Conservation (phyloP, 495 filamentous ascomycete genomes). For the Parathielavia hyrcaniae region DNA sequence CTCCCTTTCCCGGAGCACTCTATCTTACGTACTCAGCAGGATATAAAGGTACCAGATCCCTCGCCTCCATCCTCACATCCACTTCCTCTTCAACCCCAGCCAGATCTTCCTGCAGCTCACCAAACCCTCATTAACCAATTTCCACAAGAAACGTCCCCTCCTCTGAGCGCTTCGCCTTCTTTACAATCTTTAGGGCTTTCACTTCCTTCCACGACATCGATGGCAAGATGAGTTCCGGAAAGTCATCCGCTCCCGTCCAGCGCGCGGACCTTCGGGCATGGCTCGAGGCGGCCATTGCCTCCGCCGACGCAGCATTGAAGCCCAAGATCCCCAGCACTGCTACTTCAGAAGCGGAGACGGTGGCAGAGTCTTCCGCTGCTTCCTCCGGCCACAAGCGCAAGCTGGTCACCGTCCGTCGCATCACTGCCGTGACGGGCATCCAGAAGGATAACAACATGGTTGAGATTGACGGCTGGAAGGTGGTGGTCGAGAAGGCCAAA, state of each 20-base stretch:
- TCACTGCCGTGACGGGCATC: neutral
- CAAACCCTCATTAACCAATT: too few species aligned
- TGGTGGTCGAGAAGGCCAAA: slow-evolving; percentile 7
- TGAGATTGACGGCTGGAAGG: slow-evolving; percentile 24
- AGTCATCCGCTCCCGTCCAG: neutral
- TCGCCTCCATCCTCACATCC: too few species aligned
- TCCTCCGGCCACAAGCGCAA: slow-evolving; percentile 7
- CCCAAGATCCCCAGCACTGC: neutral
- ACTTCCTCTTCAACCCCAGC: too few species aligned
- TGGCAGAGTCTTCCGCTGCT: neutral
- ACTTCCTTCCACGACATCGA: neutral
- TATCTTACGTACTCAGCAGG: too few species aligned
- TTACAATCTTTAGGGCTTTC: neutral
- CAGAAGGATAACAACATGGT: neutral
- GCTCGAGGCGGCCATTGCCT: slow-evolving; percentile 8
- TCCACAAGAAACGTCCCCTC: too few species aligned
- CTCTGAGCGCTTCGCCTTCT: neutral
- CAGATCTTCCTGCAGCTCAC: too few species aligned
- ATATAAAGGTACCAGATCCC: too few species aligned
- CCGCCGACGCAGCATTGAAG: neutral
- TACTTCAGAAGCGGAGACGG: neutral
- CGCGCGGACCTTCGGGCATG: neutral
- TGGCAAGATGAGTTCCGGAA: neutral
- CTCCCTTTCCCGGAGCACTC: too few species aligned
- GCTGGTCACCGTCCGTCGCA: slow-evolving; percentile 15